phyloP scores from a whole-genome alignment of 306 rosid species.

The Nissolia schottii region DNA sequence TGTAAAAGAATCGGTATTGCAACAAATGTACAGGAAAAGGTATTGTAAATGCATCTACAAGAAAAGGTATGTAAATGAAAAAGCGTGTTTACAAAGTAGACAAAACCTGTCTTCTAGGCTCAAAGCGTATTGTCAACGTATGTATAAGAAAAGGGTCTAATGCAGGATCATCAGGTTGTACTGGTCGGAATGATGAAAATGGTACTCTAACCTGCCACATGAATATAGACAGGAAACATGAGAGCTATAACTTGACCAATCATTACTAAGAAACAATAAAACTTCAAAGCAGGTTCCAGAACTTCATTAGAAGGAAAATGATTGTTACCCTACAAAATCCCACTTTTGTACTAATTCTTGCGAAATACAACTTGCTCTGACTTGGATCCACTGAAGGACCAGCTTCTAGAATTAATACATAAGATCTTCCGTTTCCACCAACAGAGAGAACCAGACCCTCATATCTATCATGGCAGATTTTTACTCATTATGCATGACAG shows the following conservation, averaged over 20 bases:
- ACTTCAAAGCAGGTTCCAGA: not conserved
- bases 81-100: not conserved
- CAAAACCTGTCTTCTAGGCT: slow-evolving; percentile 95
- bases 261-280: not conserved
- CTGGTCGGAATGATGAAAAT: slow-evolving; percentile 91
- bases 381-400: slow-evolving; percentile 77
- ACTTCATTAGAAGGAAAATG: not conserved
- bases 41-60: not conserved
- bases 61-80: not conserved
- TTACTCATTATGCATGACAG: not conserved
- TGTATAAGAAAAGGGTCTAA: slow-evolving; percentile 94
- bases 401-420: slow-evolving; percentile 80
- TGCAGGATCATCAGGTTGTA: slow-evolving; percentile 83
- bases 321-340: slow-evolving; percentile 90
- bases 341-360: slow-evolving; percentile 81
- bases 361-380: slow-evolving; percentile 85
- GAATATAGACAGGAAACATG: slow-evolving; percentile 16
- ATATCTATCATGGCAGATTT: slow-evolving; percentile 49
- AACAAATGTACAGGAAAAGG: not conserved
- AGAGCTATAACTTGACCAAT: slow-evolving; percentile 10
- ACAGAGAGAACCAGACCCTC: slow-evolving; percentile 96
- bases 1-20: not conserved
- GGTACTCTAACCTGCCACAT: slow-evolving; percentile 87
- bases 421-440: slow-evolving; percentile 95
- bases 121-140: slow-evolving; percentile 91